A percentile compares a stretch with the other conserved stretches of the same genome.
Evolutionary conservation across 73 alveolate species (phyloP).

Genomic region (Diophrys appendiculata): DNA sequence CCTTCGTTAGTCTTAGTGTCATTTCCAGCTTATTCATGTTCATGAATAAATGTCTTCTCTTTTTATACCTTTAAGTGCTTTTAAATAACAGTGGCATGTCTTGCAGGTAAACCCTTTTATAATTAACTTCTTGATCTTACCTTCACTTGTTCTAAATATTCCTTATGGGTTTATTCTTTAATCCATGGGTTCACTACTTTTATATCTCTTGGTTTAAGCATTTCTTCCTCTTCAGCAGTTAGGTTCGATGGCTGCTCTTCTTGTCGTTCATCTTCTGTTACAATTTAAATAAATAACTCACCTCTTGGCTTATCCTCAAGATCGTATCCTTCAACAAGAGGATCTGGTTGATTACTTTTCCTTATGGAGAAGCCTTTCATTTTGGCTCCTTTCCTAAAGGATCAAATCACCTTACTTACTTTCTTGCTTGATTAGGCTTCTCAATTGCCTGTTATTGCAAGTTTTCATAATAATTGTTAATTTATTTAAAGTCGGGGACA

Average conservation of each 20-base stretch:
- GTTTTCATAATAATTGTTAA: constrained; percentile 47
- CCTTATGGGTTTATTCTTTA: constrained; percentile 62
- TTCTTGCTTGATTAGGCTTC: constrained; percentile 45
- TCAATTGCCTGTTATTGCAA: constrained; percentile 42
- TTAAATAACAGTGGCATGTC: constrained; percentile 60
- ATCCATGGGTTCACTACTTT: constrained; percentile 69
- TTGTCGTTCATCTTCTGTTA: constrained; percentile 23
- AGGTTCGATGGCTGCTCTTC: constrained; percentile 47
- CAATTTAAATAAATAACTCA: constrained; percentile 18
- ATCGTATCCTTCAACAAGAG: constrained; percentile 18
- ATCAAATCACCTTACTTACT: constrained; percentile 8
- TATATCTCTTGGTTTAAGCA: constrained; percentile 50
- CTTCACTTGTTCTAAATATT: constrained; percentile 55
- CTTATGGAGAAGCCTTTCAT: constrained; percentile 53
- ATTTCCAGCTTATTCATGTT: constrained; percentile 36
- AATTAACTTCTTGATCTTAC: constrained; percentile 26
- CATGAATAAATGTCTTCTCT: constrained; percentile 61
- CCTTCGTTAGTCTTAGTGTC: constrained; percentile 64
- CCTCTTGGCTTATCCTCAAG: constrained; percentile 37
- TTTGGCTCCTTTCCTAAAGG: constrained; percentile 14
- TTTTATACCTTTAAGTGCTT: constrained; percentile 31
- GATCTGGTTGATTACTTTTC: constrained; percentile 24
- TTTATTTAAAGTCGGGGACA: constrained; percentile 51
- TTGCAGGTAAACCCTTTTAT: constrained; percentile 66
- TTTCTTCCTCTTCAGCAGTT: constrained; percentile 46